Base-by-base conservation (phyloP, 768 basidiomycete species). In the Termitomyces sp. region DNA sequence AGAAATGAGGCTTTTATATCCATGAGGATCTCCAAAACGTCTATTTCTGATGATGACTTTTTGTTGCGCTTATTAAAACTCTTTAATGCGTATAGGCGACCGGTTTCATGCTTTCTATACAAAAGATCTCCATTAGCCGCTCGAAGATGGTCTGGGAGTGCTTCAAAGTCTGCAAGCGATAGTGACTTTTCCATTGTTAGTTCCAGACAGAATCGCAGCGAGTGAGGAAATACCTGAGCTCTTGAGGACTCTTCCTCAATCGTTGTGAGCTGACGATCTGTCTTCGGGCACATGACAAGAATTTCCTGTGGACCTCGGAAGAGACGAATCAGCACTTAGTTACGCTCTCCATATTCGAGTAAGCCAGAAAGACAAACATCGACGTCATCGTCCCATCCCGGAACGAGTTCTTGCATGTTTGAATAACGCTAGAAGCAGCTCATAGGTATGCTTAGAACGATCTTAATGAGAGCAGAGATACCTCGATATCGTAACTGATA, bases 301-400 rank as follows among this genome's bases (percentile, higher is more conserved):
- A 81, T 74, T 65, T 82, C 81, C 81, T 83, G 50, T 2, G 33
- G 32, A 24, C 5, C 20, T 20, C 28, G 28, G 10, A 47, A 30
- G 28, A 26, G 18, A n/a, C n/a, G 8, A 45, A 22, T 51, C 35
- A 24, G 24, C 7, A 7, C 30, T 30, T 16, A 6, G 10, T 44
- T 32, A 56, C n/a, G 38, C 9, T 38, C 9, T 38, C 9, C 30
- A 30, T n/a, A 56, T 57, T 55, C 10, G 16, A 46, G 41, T 8
- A 22, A 18, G 50, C 8, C 26, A 40, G 38, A 28, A 35, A 41
- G 22, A 63, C 71, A 6, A 52, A 80, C 81, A 64, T 82, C 80
- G 20, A 80, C 72, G 8, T 79, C 80, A 46, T 79, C 74, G 32
- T 73, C 69, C 76, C 79, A 79, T n/a, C 72, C 74, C 5, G 79